phyloP scores from a whole-genome alignment of 2,329 filamentous ascomycete species.

The Beauveria bassiana region DNA sequence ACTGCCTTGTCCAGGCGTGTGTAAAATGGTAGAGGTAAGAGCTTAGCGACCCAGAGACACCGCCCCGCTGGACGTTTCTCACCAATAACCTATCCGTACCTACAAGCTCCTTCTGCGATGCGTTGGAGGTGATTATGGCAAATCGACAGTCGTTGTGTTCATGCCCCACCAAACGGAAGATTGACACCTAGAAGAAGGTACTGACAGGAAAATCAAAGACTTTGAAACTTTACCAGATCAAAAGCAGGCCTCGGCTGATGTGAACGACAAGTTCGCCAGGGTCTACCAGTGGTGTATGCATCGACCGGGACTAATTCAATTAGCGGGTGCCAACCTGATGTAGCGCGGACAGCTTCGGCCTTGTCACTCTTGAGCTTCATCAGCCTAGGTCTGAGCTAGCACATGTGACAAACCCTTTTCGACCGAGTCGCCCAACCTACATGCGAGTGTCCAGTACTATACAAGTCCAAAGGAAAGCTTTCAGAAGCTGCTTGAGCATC shows the following conservation, averaged over 20 bases:
- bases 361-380: neutral
- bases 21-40: conserved; percentile 12
- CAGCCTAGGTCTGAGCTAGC: neutral
- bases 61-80: neutral
- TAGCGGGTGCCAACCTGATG: conserved; percentile 10
- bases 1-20: neutral
- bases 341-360: conserved; percentile 2
- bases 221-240: neutral
- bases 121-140: no score
- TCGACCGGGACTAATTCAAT: conserved; percentile 11
- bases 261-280: neutral
- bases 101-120: no score
- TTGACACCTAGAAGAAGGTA: neutral
- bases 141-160: no score
- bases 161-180: no score
- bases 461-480: neutral
- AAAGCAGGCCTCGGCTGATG: neutral
- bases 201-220: neutral
- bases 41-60: neutral
- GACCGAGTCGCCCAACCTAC: neutral
- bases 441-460: neutral
- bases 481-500: neutral
- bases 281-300: conserved; percentile 4
- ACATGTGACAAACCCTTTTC: neutral
- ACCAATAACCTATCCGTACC: neutral